Conservation (phyloP, 2,329 filamentous ascomycete genomes). For the Ascocoryne sarcoides region DNA sequence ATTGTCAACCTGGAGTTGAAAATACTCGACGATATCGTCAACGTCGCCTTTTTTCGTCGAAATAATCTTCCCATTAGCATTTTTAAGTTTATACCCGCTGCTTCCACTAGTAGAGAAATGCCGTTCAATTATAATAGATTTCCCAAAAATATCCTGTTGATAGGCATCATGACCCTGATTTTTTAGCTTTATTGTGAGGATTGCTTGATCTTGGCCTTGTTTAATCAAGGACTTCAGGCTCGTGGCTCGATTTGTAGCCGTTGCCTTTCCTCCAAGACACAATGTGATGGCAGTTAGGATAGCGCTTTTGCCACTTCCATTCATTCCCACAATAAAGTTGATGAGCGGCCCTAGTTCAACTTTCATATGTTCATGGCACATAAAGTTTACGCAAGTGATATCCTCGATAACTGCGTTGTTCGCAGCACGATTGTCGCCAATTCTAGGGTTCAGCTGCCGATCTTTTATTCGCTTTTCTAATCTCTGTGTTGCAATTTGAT, state of each 20-base stretch:
- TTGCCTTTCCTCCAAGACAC: constrained; percentile 90
- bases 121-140: constrained; percentile 83
- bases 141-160: constrained; percentile 71
- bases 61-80: constrained; percentile 56
- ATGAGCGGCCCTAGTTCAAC: constrained; percentile 87
- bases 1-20: constrained; percentile 89
- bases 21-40: constrained; percentile 89
- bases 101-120: constrained; percentile 68
- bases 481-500: constrained; percentile 54
- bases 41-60: constrained; percentile 81
- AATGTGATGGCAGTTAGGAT: constrained; percentile 87
- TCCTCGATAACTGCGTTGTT: constrained; percentile 83
- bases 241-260: constrained; percentile 82
- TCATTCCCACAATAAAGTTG: constrained; percentile 97
- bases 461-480: constrained; percentile 21
- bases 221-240: constrained; percentile 89
- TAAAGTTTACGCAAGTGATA: constrained; percentile 85
- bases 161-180: constrained; percentile 83
- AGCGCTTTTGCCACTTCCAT: constrained; percentile 95
- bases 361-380: constrained; percentile 81
- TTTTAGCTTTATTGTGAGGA: constrained; percentile 77
- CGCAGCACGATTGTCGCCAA: constrained; percentile 63
- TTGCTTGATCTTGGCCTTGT: constrained; percentile 69
- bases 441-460: constrained; percentile 20
- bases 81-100: constrained; percentile 84